A percentile compares a stretch with the other conserved stretches of the same genome.
Evolutionary conservation across 176 grass and related monocot species (phyloP).

Genomic region (Triticum aestivum): DNA sequence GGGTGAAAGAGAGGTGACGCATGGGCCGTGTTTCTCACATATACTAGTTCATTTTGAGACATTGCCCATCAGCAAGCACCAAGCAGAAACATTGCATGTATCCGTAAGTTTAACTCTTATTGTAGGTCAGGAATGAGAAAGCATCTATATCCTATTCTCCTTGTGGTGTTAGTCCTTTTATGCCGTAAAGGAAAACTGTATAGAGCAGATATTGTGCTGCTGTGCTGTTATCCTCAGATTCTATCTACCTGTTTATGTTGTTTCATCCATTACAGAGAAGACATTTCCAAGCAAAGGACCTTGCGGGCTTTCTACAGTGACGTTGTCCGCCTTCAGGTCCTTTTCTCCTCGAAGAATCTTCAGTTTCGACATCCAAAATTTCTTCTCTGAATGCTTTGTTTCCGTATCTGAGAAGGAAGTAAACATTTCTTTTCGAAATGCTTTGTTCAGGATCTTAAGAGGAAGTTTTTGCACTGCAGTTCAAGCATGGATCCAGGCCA

Average conservation of each 20-base stretch:
- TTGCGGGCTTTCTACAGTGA: constrained; percentile 66
- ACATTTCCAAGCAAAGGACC: constrained; percentile 67
- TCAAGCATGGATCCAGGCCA: constrained; percentile 42
- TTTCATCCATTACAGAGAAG: constrained; percentile 47
- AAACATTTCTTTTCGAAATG: neutral
- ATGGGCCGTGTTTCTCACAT: neutral
- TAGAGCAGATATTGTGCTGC: neutral
- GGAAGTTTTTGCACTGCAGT: constrained; percentile 45
- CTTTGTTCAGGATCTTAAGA: constrained; percentile 39
- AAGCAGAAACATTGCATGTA: neutral
- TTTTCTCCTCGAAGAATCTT: neutral
- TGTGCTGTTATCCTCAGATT: neutral
- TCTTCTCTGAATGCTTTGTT: constrained; percentile 6
- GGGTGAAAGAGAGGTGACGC: neutral
- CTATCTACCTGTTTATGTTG: neutral
- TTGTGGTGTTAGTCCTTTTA: neutral
- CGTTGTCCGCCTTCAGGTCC: constrained; percentile 75
- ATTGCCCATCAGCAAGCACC: neutral
- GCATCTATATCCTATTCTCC: neutral
- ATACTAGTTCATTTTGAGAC: constrained; percentile 13
- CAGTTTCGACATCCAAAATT: neutral
- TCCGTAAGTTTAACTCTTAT: neutral
- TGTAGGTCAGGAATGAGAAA: constrained; percentile 12
- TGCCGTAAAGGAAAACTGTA: neutral
- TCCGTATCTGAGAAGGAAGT: constrained; percentile 48